These are phyloP conservation scores for Penicillium cosmopolitanum DNA, from an alignment of 495 filamentous ascomycete species.

Conservation along the genomic window DNA sequence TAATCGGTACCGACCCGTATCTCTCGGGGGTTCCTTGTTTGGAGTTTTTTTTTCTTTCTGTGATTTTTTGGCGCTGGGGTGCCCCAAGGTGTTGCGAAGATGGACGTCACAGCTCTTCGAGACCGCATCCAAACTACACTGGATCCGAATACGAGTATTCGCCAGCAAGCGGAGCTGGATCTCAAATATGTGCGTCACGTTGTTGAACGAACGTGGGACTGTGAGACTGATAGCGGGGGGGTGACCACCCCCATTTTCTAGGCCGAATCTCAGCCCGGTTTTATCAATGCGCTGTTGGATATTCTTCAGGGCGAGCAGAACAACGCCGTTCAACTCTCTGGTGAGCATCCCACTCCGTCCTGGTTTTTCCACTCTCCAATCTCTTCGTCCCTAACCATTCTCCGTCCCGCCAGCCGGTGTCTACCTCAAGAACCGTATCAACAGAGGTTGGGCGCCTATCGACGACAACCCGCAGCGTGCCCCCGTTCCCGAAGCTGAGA, in stretches of 20 bases:
- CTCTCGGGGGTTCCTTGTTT: conserved; percentile 20
- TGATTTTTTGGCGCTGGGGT: conserved; percentile 41
- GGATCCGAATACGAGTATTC: conserved; percentile 79
- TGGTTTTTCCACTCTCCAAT: conserved; percentile 7
- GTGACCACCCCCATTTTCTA: conserved; percentile 39
- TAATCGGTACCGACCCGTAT: conserved; percentile 19
- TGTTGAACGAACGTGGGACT: conserved; percentile 18
- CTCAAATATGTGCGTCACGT: conserved; percentile 80
- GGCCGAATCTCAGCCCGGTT: conserved; percentile 90
- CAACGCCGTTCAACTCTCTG: conserved; percentile 78
- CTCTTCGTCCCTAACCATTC: conserved; percentile 18
- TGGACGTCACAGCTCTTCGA: conserved; percentile 88
- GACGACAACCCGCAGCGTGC: conserved; percentile 67
- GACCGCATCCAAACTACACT: conserved; percentile 88
- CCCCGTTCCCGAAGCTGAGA: conserved; percentile 85
- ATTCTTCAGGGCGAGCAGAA: conserved; percentile 89
- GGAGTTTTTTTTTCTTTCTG: conserved; percentile 27
- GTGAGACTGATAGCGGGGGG: conserved; percentile 23
- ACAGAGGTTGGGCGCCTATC: conserved; percentile 79
- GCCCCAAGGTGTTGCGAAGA: conserved; percentile 48
- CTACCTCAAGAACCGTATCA: conserved; percentile 96
- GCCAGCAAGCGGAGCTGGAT: conserved; percentile 87
- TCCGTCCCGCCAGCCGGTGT: conserved; percentile 72
- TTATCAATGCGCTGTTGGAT: conserved; percentile 87
- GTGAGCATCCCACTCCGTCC: conserved; percentile 52